phyloP scores from a whole-genome alignment of 352 stramenopile genomes.

The Pythium scleroteichum region DNA sequence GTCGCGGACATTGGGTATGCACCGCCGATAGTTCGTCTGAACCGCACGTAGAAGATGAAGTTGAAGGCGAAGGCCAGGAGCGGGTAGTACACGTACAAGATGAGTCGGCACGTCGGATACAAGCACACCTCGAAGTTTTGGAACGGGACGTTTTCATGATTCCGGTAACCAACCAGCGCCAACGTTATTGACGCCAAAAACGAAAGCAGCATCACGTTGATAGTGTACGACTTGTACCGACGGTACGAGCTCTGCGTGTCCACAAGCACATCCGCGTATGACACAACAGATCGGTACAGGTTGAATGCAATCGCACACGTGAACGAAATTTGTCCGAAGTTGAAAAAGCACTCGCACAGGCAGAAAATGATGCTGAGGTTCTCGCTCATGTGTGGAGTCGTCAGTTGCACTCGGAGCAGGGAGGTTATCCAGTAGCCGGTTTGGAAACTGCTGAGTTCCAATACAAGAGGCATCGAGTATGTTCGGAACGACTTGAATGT shows the following conservation, averaged over 20 bases:
- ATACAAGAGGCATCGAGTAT: slow-evolving; percentile 68
- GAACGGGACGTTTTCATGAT: slow-evolving; percentile 27
- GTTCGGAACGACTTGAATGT: slow-evolving; percentile 75
- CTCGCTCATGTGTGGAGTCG: slow-evolving; percentile 39
- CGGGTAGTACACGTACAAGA: slow-evolving; percentile 80
- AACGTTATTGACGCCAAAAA: slow-evolving; percentile 58
- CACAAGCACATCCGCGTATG: slow-evolving; percentile 69
- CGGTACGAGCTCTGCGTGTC: slow-evolving; percentile 66
- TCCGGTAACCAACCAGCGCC: slow-evolving; percentile 52
- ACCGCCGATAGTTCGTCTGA: slow-evolving; percentile 72
- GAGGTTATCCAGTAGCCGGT: slow-evolving; percentile 75
- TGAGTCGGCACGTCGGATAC: slow-evolving; percentile 64
- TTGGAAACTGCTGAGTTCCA: slow-evolving; percentile 67
- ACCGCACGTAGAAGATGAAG: slow-evolving; percentile 78
- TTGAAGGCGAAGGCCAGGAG: slow-evolving; percentile 72
- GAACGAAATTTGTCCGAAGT: slow-evolving; percentile 79
- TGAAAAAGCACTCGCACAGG: slow-evolving; percentile 77
- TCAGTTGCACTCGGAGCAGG: slow-evolving; percentile 61
- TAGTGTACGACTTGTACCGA: slow-evolving; percentile 57
- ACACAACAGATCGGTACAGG: slow-evolving; percentile 79
- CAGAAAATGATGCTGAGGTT: slow-evolving; percentile 63
- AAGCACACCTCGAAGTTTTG: slow-evolving; percentile 63
- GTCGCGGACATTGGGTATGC: slow-evolving; percentile 72
- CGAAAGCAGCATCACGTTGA: slow-evolving; percentile 70
- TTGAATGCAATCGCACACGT: slow-evolving; percentile 79